phyloP scores from a whole-genome alignment of 495 filamentous ascomycete genomes.

The Neurospora africana region DNA sequence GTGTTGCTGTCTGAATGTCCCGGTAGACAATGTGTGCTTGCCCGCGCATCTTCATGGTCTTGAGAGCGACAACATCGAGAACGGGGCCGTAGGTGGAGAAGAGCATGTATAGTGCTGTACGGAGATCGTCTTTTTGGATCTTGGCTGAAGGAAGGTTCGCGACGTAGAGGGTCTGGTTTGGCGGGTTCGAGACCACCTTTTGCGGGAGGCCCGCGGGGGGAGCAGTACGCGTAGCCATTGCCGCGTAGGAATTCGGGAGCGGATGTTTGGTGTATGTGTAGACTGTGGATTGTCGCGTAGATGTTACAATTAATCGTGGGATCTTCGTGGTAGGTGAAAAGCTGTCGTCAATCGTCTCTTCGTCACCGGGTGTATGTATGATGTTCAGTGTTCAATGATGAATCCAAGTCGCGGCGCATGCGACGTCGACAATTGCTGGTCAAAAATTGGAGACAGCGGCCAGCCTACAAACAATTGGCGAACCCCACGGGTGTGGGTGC shows the following conservation, averaged over 20 bases:
- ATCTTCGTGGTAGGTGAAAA: not conserved
- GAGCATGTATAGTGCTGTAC: slow-evolving; percentile 76
- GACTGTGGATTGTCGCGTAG: not conserved
- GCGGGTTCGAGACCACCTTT: slow-evolving; percentile 32
- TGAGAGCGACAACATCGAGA: slow-evolving; percentile 85
- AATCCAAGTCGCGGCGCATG: not conserved
- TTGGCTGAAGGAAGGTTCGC: slow-evolving; percentile 74
- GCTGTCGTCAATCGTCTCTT: not conserved
- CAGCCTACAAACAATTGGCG: not conserved
- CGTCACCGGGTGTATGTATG: not conserved
- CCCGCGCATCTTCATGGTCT: slow-evolving; percentile 82
- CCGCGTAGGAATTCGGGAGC: not conserved
- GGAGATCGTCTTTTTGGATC: slow-evolving; percentile 73
- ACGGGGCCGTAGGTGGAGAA: slow-evolving; percentile 92
- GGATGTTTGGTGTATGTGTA: not conserved
- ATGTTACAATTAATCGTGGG: not conserved
- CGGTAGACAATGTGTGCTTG: slow-evolving; percentile 90
- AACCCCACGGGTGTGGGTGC: not conserved
- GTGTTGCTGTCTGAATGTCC: slow-evolving; percentile 75
- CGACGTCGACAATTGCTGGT: not conserved
- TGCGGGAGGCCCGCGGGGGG: slow-evolving; percentile 26
- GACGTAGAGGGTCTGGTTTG: slow-evolving; percentile 61
- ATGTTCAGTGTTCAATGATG: not conserved
- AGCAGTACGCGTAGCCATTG: slow-evolving; percentile 24
- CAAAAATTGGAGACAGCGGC: not conserved